A percentile compares a stretch with the other conserved stretches of the same genome.
Evolutionary conservation across 306 rosid species (phyloP).

Genomic region (Potentilla sterilis): DNA sequence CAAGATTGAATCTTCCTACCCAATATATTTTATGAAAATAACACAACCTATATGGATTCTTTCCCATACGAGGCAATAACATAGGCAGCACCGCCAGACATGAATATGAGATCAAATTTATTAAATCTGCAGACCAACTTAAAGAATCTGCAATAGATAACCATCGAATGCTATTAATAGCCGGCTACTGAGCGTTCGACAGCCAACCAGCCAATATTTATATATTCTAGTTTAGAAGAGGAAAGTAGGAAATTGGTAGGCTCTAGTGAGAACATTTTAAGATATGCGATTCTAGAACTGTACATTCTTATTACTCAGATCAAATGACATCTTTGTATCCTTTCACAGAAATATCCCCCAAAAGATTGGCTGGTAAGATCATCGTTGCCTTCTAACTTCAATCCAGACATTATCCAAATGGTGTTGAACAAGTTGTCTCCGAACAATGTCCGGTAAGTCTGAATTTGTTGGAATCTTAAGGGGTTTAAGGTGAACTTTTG

Average conservation of each 20-base stretch:
- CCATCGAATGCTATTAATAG: too few species aligned
- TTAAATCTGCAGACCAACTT: neutral
- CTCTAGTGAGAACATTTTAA: neutral
- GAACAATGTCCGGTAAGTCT: constrained; percentile 67
- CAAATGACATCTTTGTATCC: constrained; percentile 25
- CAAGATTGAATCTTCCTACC: neutral
- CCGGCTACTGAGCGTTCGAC: neutral
- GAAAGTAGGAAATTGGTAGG: neutral
- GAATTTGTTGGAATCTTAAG: neutral
- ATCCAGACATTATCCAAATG: constrained; percentile 51
- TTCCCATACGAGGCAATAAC: neutral
- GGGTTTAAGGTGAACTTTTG: neutral
- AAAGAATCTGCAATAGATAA: too few species aligned
- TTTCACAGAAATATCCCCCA: constrained; percentile 75
- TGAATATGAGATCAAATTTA: neutral
- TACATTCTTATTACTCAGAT: neutral
- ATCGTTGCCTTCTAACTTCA: constrained; percentile 69
- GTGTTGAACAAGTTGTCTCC: constrained; percentile 77
- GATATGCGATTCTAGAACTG: neutral
- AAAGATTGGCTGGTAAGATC: constrained; percentile 86
- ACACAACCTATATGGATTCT: too few species aligned
- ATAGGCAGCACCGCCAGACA: neutral
- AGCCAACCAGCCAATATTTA: neutral
- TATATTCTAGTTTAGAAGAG: neutral
- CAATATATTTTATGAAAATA: neutral